Evolutionary conservation across 495 filamentous ascomycete genomes (phyloP), one percentile per base, ranked within the genome.

Genomic region (Penicillium subrubescens): DNA sequence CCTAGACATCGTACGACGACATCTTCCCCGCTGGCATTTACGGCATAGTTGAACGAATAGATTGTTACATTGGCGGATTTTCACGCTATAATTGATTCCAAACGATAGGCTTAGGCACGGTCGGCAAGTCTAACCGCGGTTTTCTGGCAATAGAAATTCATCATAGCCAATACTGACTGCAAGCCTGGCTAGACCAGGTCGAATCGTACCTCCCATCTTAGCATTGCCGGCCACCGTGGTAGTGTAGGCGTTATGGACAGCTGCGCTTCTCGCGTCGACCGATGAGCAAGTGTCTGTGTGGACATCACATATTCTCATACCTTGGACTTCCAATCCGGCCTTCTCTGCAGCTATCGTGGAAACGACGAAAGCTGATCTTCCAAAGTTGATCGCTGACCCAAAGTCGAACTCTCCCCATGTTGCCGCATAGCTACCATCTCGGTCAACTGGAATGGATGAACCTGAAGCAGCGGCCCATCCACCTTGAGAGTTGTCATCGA

Each of bases 381-480:
- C n/a, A n/a, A n/a, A n/a, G n/a, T n/a, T n/a, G n/a, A n/a, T n/a
- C n/a, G n/a, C n/a, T n/a, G n/a, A n/a, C n/a, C n/a, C n/a, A n/a
- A n/a, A n/a, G n/a, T n/a, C n/a, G n/a, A n/a, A n/a, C n/a, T n/a
- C n/a, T n/a, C n/a, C n/a, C n/a, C n/a, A n/a, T n/a, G 56, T 59
- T 31, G 56, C 35, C 11, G 56, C 27, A 33, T 46, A 59, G 7
- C 37, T 27, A 17, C 41, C 39, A n/a, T 34, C 8, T 8, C 27
- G 6, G 19, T 59, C 57, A 39, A 58, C 21, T 37, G 55, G 37
- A 25, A 55, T 21, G 15, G 52, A n/a, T 0, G n/a, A 35, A 35
- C 52, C 52, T 35, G 52, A 12, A n/a, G 52, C 52, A 35, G 52
- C 52, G 6, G 52, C 52, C 52, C 52, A 55, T n/a, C 52, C 33